phyloP scores from a whole-genome alignment of 805 yeast genomes.

The Debaryomyces hansenii region DNA sequence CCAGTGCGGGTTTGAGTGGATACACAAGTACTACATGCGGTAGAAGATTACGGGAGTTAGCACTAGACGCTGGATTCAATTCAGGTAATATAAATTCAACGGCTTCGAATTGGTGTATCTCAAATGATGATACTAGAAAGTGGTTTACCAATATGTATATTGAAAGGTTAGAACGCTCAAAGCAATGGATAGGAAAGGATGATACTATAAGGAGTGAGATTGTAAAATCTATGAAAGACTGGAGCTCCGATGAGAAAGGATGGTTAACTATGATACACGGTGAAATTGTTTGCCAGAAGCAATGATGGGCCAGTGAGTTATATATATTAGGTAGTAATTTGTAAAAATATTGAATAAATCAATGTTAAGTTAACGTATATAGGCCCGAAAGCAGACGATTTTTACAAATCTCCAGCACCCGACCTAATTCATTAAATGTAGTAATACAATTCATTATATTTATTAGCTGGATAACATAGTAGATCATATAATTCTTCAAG shows the following conservation, averaged over 20 bases:
- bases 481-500: too few relatives aligned
- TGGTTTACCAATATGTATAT: slow-evolving; percentile 10
- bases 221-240: slow-evolving; percentile 12
- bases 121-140: slow-evolving; percentile 8
- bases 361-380: too few relatives aligned
- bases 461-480: too few relatives aligned
- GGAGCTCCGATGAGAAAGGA: slow-evolving; percentile 14
- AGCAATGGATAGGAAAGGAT: slow-evolving; percentile 7
- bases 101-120: slow-evolving; percentile 14
- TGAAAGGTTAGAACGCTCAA: slow-evolving; percentile 11
- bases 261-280: slow-evolving; percentile 15
- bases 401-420: too few relatives aligned
- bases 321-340: too few relatives aligned
- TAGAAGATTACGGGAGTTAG: slow-evolving; percentile 14
- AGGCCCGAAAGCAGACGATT: too few relatives aligned
- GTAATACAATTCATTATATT: too few relatives aligned
- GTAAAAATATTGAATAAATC: too few relatives aligned
- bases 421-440: too few relatives aligned
- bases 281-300: slow-evolving; percentile 16
- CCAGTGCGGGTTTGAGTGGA: slow-evolving; percentile 5
- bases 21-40: slow-evolving; percentile 16
- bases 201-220: slow-evolving; percentile 6
- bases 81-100: slow-evolving; percentile 8
- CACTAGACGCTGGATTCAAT: slow-evolving; percentile 19
- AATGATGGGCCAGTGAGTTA: too few relatives aligned